Evolutionary conservation across 805 yeast species (phyloP), one percentile per base, ranked within the genome.

Genomic region (Saturnispora galanensis): DNA sequence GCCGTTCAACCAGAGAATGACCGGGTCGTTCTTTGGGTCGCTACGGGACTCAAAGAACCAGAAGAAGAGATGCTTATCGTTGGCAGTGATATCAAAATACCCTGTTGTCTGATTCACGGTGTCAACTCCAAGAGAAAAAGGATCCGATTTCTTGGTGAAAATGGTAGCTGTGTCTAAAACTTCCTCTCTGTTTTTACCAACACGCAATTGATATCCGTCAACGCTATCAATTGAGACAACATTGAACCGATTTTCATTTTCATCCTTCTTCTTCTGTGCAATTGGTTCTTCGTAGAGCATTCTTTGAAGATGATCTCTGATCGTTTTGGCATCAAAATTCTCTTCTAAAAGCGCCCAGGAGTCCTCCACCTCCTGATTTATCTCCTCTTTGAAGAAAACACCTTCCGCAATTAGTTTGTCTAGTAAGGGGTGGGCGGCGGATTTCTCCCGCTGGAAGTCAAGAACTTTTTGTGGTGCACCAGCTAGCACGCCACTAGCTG

Each of bases 1-100:
- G 54, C 96, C 96, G 59, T 87, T 87, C 59, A 87, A 72, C 95
- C 96, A 88, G 53, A 90, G 70, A 41, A 88, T 74, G 35, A 86
- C 70, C 1, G 96, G 96, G 63, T 86, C 96, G 48, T 72, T 84
- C 51, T 67, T 67, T n/a, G 96, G 95, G 63, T 84, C 89, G 60
- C 81, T 82, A 70, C 95, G 77, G 48, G 90, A 81, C 65, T 87
- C 95, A 56, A 87, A 88, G 58, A 81, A 81, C 89, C 93, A 66
- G 40, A 60, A 66, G 68, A 85, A 86, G 60, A 86, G 80, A 66
- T 87, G 96, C 66, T 87, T 87, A 59, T 86, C 96, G 16, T 54
- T 49, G 17, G 52, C 54, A 17, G 54, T 50, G 42, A 84, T 77
- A 63, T 87, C 96, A 59, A 87, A 75, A 64, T 87, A 87, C 44